These are phyloP conservation scores for Picea abies DNA, from an alignment of 83 land plant genomes.

Conservation along the genomic window DNA sequence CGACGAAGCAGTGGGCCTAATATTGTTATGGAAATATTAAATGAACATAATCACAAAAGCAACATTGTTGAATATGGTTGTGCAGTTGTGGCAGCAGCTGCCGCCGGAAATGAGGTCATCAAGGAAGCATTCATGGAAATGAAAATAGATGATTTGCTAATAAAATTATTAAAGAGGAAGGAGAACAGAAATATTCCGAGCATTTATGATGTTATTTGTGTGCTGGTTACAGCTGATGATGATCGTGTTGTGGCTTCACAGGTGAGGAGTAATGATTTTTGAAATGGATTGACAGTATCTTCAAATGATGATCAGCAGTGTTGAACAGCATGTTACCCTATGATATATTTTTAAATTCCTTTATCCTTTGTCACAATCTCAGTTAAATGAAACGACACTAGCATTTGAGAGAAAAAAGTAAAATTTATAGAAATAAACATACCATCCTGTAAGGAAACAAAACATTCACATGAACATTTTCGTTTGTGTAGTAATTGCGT, in stretches of 20 bases:
- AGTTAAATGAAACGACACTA: too few species aligned
- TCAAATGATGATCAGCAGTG: too few species aligned
- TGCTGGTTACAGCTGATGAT: slow-evolving; percentile 81
- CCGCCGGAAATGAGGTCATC: slow-evolving; percentile 74
- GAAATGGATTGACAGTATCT: neutral
- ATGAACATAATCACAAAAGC: slow-evolving; percentile 21
- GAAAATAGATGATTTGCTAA: slow-evolving; percentile 63
- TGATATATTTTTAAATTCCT: too few species aligned
- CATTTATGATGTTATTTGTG: slow-evolving; percentile 70
- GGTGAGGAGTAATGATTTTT: slow-evolving; percentile 44
- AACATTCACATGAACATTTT: neutral
- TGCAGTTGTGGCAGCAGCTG: slow-evolving; percentile 68
- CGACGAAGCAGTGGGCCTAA: slow-evolving; percentile 50
- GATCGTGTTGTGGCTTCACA: slow-evolving; percentile 86
- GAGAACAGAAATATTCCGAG: slow-evolving; percentile 36
- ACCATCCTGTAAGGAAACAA: neutral
- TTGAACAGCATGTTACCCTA: too few species aligned
- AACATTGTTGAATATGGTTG: slow-evolving; percentile 52
- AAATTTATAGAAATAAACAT: too few species aligned
- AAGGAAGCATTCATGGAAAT: slow-evolving; percentile 81
- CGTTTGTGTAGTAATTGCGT: neutral
- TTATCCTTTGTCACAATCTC: too few species aligned
- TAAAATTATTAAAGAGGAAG: slow-evolving; percentile 38
- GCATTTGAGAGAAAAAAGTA: too few species aligned
- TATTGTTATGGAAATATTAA: slow-evolving; percentile 42